These are phyloP conservation scores for Scutellaria galericulata DNA, from an alignment of 257 asterid species.

Conservation along the genomic window DNA sequence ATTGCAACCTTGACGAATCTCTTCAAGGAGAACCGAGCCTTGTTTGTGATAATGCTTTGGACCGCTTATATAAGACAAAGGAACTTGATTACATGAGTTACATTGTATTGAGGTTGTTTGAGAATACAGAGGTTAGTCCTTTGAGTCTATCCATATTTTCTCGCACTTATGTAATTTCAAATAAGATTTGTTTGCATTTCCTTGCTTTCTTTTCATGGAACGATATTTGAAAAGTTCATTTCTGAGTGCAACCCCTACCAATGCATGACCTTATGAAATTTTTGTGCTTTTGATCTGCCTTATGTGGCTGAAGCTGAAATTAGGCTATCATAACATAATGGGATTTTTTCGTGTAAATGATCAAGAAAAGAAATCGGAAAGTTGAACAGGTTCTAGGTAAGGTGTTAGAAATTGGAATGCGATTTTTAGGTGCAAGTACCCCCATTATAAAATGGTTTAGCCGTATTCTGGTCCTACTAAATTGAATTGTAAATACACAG, in stretches of 20 bases:
- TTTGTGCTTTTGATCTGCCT: no score
- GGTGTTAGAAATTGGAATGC: no score
- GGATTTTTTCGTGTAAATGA: background rate
- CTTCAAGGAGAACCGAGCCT: constrained; percentile 90
- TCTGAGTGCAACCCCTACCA: background rate
- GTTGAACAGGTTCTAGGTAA: background rate
- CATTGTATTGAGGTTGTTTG: constrained; percentile 91
- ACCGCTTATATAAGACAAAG: constrained; percentile 79
- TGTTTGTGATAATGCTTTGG: constrained; percentile 84
- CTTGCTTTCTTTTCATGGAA: background rate
- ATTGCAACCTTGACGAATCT: constrained; percentile 96
- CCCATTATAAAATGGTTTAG: background rate
- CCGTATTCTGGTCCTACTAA: no score
- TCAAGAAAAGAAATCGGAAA: background rate
- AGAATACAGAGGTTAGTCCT: constrained; percentile 84
- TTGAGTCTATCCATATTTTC: constrained; percentile 18
- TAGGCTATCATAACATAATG: background rate
- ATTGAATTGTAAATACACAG: background rate
- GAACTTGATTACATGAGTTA: constrained; percentile 99
- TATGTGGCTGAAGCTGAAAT: background rate
- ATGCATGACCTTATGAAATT: background rate
- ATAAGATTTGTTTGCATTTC: background rate
- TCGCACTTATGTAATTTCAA: background rate
- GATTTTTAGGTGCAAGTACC: background rate
- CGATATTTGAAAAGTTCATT: background rate